These are phyloP conservation scores for Madurella fahalii DNA, from an alignment of 2,329 filamentous ascomycete species.

Conservation along the genomic window DNA sequence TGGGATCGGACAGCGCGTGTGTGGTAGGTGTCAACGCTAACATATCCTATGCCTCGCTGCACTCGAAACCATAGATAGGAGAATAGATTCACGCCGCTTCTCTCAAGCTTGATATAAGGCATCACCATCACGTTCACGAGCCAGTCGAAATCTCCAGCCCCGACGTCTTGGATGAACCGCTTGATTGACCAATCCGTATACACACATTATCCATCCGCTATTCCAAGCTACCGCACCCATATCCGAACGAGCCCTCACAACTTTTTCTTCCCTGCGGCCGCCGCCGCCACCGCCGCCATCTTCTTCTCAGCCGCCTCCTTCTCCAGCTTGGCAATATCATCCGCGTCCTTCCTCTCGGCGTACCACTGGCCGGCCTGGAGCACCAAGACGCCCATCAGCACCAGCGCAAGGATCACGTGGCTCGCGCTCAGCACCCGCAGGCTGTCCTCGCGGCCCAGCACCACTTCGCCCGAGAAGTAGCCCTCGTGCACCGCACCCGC, in stretches of 20 bases:
- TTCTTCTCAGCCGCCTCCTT: conserved; percentile 26
- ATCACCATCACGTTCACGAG: no score
- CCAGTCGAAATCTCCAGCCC: no score
- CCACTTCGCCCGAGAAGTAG: conserved; percentile 55
- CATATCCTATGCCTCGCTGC: no score
- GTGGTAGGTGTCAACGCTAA: no score
- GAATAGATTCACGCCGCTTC: no score
- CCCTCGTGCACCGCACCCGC: conserved; percentile 31
- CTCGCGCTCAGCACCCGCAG: conserved; percentile 87
- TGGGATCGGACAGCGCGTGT: no score
- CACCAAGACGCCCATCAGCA: conserved; percentile 85
- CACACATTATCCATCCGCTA: not conserved
- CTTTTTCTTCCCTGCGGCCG: conserved; percentile 19
- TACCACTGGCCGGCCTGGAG: conserved; percentile 98
- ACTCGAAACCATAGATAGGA: no score
- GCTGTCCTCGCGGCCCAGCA: conserved; percentile 80
- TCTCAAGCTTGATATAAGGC: no score
- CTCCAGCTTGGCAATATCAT: conserved; percentile 64
- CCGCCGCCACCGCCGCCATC: conserved; percentile 20
- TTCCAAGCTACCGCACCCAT: no score
- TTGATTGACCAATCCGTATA: no score
- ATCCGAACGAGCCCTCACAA: not conserved
- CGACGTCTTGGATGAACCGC: no score
- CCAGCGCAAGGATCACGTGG: conserved; percentile 92
- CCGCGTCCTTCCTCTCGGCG: conserved; percentile 85